Base-by-base conservation (phyloP, 2,329 filamentous ascomycete species). In the Hypoxylon sp. region DNA sequence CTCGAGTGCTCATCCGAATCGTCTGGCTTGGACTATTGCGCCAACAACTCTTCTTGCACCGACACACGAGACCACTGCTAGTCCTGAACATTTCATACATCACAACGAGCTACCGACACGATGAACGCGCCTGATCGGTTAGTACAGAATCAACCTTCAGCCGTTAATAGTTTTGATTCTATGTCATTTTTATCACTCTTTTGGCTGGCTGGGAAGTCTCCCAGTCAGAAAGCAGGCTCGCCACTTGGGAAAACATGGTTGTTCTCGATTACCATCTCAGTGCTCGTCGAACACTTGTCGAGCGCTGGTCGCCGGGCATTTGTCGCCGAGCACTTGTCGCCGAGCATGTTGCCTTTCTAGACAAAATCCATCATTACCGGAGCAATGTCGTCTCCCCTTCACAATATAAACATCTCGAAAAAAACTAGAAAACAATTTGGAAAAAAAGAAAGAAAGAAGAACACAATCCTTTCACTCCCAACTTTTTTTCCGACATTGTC, bases 121-220 rank as follows among this genome's bases (percentile, higher is more conserved):
- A 84, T 84, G 82, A 84, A 84, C 75, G 82, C 82, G 10, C 82
- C 82, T 15, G 82, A 84, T 69, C 76, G 82, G 82, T 84, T 64
- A 72, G 81, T 74, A 35, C 15, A 35, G 3, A 33, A 33, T 17
- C 33, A 48, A 13, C 45, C 45, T 49, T 49, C 50, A 18, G 46
- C 27, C n/a, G n/a, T n/a, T 31, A 29, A 48, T 51, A 55, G 45
- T 48, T 43, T 41, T 42, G 27, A 13, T 37, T 26, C 31, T 47
- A 15, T 46, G 40, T 49, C 21, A 50, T 17, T 43, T 37, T 51
- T 24, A 51, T 35, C 20, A 51, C 51, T 20, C 18, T 24, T 51
- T 17, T 48, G 41, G 23, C 51, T 48, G 18, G 2, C 15, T 15
- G 6, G 3, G 31, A 35, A 17, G 10, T 11, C 5, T 17, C 5